These are phyloP conservation scores for Apiotrichum porosum DNA, from an alignment of 1,284 basidiomycete species.

Conservation along the genomic window DNA sequence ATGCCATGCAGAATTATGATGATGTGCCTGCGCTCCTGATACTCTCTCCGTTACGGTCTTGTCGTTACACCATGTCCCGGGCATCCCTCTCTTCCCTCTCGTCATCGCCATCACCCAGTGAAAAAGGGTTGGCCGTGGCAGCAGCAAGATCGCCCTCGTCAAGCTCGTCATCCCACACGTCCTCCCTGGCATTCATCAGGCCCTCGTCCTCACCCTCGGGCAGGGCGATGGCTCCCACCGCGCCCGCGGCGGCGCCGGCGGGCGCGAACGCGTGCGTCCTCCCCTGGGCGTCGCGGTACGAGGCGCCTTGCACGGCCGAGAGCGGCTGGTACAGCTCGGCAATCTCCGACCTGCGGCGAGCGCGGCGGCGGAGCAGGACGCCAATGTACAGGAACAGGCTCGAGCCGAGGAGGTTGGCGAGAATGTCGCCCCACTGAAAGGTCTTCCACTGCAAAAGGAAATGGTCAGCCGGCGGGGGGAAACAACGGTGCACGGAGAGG, in stretches of 20 bases:
- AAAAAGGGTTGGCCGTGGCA: background rate
- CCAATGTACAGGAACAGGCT: constrained; percentile 42
- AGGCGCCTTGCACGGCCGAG: constrained; percentile 15
- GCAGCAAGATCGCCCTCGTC: constrained; percentile 5
- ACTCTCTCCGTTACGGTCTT: background rate
- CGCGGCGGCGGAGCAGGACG: constrained; percentile 29
- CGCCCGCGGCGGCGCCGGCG: constrained; percentile 3
- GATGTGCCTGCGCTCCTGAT: background rate
- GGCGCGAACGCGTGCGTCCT: constrained; percentile 32
- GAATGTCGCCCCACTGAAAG: constrained; percentile 47
- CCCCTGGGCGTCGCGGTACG: constrained; percentile 43
- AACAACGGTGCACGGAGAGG: no score
- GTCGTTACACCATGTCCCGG: background rate
- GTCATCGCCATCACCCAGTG: background rate
- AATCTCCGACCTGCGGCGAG: constrained; percentile 32
- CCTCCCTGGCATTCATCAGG: background rate
- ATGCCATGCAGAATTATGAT: background rate
- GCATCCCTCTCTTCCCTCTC: background rate
- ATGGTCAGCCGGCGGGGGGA: no score
- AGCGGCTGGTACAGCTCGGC: constrained; percentile 45
- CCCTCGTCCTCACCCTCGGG: constrained; percentile 2
- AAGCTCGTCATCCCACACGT: constrained; percentile 34
- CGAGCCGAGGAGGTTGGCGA: constrained; percentile 45
- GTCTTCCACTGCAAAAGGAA: constrained; percentile 41
- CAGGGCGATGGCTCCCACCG: constrained; percentile 3